These are phyloP conservation scores for Balakata baccata DNA, from an alignment of 345 rosid species.

Conservation along the genomic window DNA sequence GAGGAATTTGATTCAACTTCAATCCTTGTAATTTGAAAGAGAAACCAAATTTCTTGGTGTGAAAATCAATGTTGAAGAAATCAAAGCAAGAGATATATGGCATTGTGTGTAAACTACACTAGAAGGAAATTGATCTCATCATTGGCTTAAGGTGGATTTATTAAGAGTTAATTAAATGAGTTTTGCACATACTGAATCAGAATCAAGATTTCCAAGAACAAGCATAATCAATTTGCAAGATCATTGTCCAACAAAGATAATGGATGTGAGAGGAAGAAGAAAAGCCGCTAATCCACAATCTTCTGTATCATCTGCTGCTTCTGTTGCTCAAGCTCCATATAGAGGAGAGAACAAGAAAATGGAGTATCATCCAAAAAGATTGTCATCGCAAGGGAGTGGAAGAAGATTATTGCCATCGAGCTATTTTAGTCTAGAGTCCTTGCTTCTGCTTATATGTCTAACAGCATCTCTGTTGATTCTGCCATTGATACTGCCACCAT, in stretches of 20 bases:
- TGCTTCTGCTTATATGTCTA: slow-evolving; percentile 51
- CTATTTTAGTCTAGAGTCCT: slow-evolving; percentile 62
- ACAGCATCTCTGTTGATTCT: slow-evolving; percentile 68
- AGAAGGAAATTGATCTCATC: background rate
- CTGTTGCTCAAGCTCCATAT: background rate
- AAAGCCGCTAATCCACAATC: background rate
- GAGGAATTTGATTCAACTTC: background rate
- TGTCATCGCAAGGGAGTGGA: slow-evolving; percentile 32
- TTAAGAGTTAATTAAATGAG: slow-evolving; percentile 13
- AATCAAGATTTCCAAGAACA: slow-evolving; percentile 9
- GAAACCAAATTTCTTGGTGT: background rate
- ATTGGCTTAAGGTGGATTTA: too few species aligned
- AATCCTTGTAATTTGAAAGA: background rate
- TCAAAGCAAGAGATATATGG: background rate
- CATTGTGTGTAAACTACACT: background rate
- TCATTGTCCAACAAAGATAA: slow-evolving; percentile 23
- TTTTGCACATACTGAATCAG: slow-evolving; percentile 19
- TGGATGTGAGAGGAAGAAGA: slow-evolving; percentile 30
- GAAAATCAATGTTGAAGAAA: background rate
- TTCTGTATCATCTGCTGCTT: background rate
- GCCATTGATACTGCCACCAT: slow-evolving; percentile 75
- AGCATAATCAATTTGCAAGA: slow-evolving; percentile 20
- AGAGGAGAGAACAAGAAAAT: slow-evolving; percentile 22
- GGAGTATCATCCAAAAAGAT: slow-evolving; percentile 28
- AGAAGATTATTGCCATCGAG: slow-evolving; percentile 40